Base-by-base conservation (phyloP, 441 rosid genomes). In the Viola pubescens region DNA sequence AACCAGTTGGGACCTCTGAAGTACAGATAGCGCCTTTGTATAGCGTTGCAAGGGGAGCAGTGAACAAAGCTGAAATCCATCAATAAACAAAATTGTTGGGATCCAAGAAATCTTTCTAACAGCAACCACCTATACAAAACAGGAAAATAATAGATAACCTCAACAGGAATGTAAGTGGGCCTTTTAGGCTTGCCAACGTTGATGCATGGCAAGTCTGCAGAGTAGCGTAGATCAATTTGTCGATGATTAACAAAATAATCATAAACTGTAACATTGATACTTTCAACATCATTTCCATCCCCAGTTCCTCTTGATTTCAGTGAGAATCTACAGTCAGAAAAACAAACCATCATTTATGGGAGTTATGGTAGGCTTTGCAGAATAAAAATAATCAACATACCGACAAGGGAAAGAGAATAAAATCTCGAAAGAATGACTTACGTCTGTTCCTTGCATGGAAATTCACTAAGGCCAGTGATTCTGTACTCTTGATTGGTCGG, bases 101-200 rank as follows among this genome's bases (percentile, higher is more conserved):
- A 5, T 13, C n/a, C n/a, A 58, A 14, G 5, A 48, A 12, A 57
- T 26, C n/a, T 56, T 44, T 34, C n/a, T 37, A 12, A 37, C 19
- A 63, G 37, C 55, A 9, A 9, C 14, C 40, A 11, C 38, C 39
- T 52, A 43, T 14, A 51, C 13, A 7, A 64, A 13, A 56, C n/a
- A 58, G 37, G 8, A 39, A 45, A 54, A 67, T 9, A 9, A 37
- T 11, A 52, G 78, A 11, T 55, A 52, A 86, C 91, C 87, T 86
- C 96, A 5, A 88, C 37, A 10, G 96, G 94, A 70, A 84, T 62
- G 63, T 71, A 88, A 44, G 84, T 78, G 4, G 91, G 89, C 44
- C 89, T 75, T 66, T 86, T 88, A 38, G 94, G 91, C 73, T 66
- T 88, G 61, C 91, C 96, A 53, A 88, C 91, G 62, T 88, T 84